Percentiles rank a stretch among this genome's conserved stretches.
Evolutionary conservation across 2,329 filamentous ascomycete genomes (phyloP).

Genomic region (Exophiala spinifera): DNA sequence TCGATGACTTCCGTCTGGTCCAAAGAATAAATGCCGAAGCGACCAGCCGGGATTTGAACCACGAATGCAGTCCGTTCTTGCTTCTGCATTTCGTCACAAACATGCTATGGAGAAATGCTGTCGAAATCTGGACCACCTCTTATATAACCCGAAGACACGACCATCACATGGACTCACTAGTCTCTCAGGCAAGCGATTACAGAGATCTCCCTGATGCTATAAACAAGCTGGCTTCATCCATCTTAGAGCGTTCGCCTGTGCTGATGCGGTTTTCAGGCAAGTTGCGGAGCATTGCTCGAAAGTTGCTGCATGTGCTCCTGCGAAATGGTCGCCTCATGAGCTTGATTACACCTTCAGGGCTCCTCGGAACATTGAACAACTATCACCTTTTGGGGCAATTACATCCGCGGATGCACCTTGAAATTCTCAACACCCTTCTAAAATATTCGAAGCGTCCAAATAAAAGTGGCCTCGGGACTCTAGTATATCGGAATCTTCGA

Average conservation of each 20-base stretch:
- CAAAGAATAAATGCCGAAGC: constrained; percentile 44
- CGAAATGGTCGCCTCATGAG: constrained; percentile 21
- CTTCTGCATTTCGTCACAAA: constrained; percentile 35
- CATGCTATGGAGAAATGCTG: constrained; percentile 34
- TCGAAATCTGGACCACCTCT: constrained; percentile 33
- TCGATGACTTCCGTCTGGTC: constrained; percentile 29
- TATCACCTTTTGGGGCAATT: constrained; percentile 5
- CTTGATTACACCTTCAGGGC: constrained; percentile 17
- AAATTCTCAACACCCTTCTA: constrained; percentile 34
- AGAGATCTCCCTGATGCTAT: constrained; percentile 17
- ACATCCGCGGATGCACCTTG: constrained; percentile 10
- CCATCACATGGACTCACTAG: neutral
- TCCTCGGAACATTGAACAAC: constrained; percentile 21
- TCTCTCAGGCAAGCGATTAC: constrained; percentile 8
- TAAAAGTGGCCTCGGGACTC: constrained; percentile 27
- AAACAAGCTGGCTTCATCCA: constrained; percentile 6
- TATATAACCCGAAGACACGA: constrained; percentile 1
- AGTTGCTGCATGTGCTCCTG: constrained; percentile 14
- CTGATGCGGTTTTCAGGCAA: constrained; percentile 12
- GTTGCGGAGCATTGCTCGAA: constrained; percentile 4
- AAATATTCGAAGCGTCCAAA: constrained; percentile 29
- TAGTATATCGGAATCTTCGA: constrained; percentile 44
- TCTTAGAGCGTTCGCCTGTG: constrained; percentile 6
- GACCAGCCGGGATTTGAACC: constrained; percentile 28
- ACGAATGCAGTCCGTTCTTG: constrained; percentile 33